Base-by-base conservation (phyloP, 352 stramenopile genomes). In the Aphanomyces stellatus region DNA sequence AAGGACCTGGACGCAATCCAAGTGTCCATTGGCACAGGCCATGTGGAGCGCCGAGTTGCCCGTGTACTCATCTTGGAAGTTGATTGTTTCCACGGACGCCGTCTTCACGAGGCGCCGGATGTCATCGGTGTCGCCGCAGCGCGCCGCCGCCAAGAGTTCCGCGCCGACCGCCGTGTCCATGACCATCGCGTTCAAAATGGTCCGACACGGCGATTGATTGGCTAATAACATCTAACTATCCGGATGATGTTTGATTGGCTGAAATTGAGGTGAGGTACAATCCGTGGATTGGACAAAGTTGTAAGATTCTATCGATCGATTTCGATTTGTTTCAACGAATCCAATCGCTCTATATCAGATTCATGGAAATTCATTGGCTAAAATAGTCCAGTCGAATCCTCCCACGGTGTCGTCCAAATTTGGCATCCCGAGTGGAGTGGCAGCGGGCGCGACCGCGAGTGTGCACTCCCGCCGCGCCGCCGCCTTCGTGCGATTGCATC, bases 31-130 rank as follows among this genome's bases (percentile, higher is more conserved):
- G 8, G 84, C 86, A 63, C 86, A 92, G 2, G 86, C 85, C 85
- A 94, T 94, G 74, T 94, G 85, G 24, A 94, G 79, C 28, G 85
- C 82, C 41, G 85, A 91, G 73, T 92, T 92, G 41, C 82, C 73
- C 61, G 83, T 85, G 59, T 82, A 77, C 13, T 83, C 74, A 71
- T 94, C 82, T 56, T 81, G 78, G 33, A 80, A 94, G 71, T 94
- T 91, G 31, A 92, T 71, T 0, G 65, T 64, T 10, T 64, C 66
- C 0, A 64, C 56, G 17, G 69, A 42, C 0, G 66, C 70, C 0
- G 61, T 69, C n/a, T 72, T 28, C 25, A 90, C 62, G 31, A 90
- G 61, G 55, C 51, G 71, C 19, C 70, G 72, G n/a, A 94, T 75
- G 53, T 88, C 72, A 40, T 90, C 72, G 7, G 74, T 70, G 53